Percentiles rank a stretch among this genome's conserved stretches.
These are phyloP conservation scores for Wickerhamomyces strasburgensis DNA, from an alignment of 805 yeast species.

Conservation along the genomic window DNA sequence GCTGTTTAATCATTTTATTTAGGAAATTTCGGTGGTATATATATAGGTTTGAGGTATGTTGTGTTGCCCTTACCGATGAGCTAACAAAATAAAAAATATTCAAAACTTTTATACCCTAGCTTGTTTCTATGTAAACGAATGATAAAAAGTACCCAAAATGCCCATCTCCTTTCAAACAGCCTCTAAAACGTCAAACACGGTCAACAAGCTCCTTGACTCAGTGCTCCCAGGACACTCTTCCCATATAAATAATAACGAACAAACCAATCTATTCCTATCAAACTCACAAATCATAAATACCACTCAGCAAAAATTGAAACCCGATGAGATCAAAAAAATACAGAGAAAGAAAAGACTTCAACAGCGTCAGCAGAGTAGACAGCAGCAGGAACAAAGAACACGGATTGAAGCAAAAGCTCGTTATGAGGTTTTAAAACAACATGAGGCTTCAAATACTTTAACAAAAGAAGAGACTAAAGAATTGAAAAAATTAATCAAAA, in stretches of 20 bases:
- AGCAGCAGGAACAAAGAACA: constrained; percentile 19
- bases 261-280: background rate
- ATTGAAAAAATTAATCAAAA: constrained; percentile 30
- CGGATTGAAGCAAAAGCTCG: constrained; percentile 29
- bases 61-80: too few relatives aligned
- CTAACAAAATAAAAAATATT: background rate
- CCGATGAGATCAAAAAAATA: constrained; percentile 29
- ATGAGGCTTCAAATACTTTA: constrained; percentile 27
- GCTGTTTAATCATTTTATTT: too few relatives aligned
- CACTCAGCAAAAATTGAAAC: constrained; percentile 30
- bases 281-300: constrained; percentile 36
- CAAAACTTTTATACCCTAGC: background rate
- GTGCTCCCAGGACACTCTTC: constrained; percentile 36
- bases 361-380: constrained; percentile 24
- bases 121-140: too few relatives aligned
- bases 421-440: constrained; percentile 30
- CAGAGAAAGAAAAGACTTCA: constrained; percentile 30
- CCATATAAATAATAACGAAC: too few relatives aligned
- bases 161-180: background rate
- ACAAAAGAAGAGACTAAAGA: constrained; percentile 31
- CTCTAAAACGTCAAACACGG: constrained; percentile 21
- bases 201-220: constrained; percentile 35
- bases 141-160: background rate
- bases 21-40: too few relatives aligned
- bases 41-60: too few relatives aligned